Evolutionary conservation across 2,329 filamentous ascomycete genomes (phyloP).

Genomic region (Ascochyta viciae-villosae): DNA sequence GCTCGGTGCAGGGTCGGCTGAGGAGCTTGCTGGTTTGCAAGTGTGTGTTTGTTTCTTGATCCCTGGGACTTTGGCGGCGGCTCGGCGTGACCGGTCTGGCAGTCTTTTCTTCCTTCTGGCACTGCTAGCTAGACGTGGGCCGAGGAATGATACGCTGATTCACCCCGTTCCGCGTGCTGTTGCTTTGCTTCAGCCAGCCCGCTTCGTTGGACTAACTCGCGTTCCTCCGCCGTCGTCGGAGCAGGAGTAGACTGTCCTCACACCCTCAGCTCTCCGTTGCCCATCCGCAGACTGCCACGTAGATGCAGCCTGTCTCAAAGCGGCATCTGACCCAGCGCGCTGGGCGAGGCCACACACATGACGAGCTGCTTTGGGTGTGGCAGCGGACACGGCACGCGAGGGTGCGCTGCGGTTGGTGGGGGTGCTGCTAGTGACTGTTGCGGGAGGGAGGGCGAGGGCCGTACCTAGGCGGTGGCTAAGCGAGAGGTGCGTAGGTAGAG

Average conservation of each 20-base stretch:
- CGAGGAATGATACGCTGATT: too few relatives aligned
- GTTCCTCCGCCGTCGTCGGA: conserved; percentile 8
- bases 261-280: conserved; percentile 17
- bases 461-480: conserved; percentile 26
- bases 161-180: too few relatives aligned
- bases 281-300: conserved; percentile 49
- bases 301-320: conserved; percentile 32
- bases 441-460: conserved; percentile 20
- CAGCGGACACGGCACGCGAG: conserved; percentile 3
- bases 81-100: too few relatives aligned
- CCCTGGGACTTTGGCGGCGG: too few relatives aligned
- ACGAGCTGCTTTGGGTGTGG: conserved; percentile 12
- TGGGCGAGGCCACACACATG: conserved; percentile 28
- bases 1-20: neutral
- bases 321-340: conserved; percentile 18
- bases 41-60: too few relatives aligned
- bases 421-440: conserved; percentile 9
- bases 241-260: neutral
- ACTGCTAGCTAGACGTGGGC: too few relatives aligned
- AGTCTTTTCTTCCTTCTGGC: too few relatives aligned
- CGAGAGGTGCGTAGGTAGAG: conserved; percentile 28
- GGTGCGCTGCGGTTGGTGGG: conserved; percentile 28
- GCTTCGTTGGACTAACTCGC: conserved; percentile 3
- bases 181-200: neutral
- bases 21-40: neutral